Base-by-base conservation (phyloP, 345 rosid genomes). In the Citropsis articulata region DNA sequence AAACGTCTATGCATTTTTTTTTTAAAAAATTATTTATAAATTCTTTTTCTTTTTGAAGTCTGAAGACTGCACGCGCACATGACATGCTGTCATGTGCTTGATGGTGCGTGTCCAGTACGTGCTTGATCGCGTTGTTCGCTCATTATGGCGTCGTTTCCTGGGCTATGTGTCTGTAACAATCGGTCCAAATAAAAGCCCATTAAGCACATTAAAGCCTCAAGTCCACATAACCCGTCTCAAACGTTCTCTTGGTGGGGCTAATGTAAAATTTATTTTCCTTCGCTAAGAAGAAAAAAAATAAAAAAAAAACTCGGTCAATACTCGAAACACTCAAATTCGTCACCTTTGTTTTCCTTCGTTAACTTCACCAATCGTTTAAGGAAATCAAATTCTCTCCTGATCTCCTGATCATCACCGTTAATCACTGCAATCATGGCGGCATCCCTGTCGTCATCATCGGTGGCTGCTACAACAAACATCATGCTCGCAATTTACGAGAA, bases 401-500 rank as follows among this genome's bases (percentile, higher is more conserved):
- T 61, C 66, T 50, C 14, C 24, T 67, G 66, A 74, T 74, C 79
- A 24, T 66, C 81, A 42, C 5, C 50, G 16, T 59, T 14, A 40
- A 21, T 63, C 35, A 65, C 65, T 71, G 24, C 75, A 81, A 75
- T 84, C 81, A 86, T 88, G 97, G 87, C 93, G 62, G 87, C 89
- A 5, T 80, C 87, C 22, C 63, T 90, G 0, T 7, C 78, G 24
- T 81, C 87, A 6, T 62, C 90, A n/a, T 85, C 94, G 14, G 84
- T 91, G 70, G 79, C 87, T 60, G 79, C 89, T 45, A 78, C 88
- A 66, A 82, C 97, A 38, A 96, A 96, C 87, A 84, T 92, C 84
- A 92, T 96, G 98, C 90, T 96, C 64, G 97, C 99, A 19, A 87
- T 94, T 78, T 84, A 88, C 88, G 98, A 96, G 94, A 96, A 96